Percentiles rank a stretch among this genome's conserved stretches.
phyloP scores from a whole-genome alignment of 768 basidiomycete genomes.

The Suillus sp. region DNA sequence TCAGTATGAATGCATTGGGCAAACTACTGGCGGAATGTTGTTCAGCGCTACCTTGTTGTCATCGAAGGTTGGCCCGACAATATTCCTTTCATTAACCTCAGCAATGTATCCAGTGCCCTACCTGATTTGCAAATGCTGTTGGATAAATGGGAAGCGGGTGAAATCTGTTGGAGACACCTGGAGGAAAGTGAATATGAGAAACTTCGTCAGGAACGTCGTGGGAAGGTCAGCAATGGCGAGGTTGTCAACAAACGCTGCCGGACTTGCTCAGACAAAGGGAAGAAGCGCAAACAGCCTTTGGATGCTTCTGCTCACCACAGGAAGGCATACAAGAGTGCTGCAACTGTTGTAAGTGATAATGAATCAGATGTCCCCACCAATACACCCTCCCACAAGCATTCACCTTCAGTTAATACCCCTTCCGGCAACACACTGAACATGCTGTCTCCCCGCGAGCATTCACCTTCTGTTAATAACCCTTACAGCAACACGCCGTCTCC shows the following conservation, averaged over 20 bases:
- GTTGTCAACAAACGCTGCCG: neutral
- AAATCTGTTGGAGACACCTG: neutral
- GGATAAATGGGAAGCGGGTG: constrained; percentile 1
- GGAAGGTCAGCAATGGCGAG: constrained; percentile 6
- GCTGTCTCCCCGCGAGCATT: too few species aligned
- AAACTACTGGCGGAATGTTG: constrained; percentile 3
- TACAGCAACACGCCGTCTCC: too few species aligned
- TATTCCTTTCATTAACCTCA: constrained; percentile 10
- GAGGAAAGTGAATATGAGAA: neutral
- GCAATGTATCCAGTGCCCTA: neutral
- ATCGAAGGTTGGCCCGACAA: constrained; percentile 11
- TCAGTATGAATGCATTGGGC: constrained; percentile 10
- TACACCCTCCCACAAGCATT: too few species aligned
- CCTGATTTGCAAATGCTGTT: constrained; percentile 4
- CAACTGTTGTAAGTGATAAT: too few species aligned
- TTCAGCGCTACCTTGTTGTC: constrained; percentile 1
- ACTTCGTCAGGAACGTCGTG: neutral
- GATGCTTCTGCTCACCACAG: too few species aligned
- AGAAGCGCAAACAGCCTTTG: neutral
- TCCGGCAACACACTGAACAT: too few species aligned
- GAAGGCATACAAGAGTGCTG: neutral
- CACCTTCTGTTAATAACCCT: too few species aligned
- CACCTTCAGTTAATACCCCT: too few species aligned
- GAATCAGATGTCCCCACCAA: too few species aligned
- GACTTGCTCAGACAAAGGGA: constrained; percentile 10